Percentiles rank a stretch among this genome's conserved stretches.
Evolutionary conservation across 352 stramenopile species (phyloP).

Genomic region (Labyrinthula sp.): DNA sequence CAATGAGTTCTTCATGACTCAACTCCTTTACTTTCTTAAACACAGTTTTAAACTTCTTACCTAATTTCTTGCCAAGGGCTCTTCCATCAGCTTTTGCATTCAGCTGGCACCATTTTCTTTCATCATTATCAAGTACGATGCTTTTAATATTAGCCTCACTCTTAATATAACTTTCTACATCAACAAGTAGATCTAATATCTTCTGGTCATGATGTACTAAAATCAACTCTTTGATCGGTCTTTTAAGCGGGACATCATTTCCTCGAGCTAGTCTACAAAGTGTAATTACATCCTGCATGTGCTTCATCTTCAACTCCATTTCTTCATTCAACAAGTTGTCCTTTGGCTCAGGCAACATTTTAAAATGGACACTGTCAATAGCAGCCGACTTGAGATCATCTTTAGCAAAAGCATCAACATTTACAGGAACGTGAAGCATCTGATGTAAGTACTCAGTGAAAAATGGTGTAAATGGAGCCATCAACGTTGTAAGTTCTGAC

Average conservation of each 20-base stretch:
- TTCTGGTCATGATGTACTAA: conserved; percentile 65
- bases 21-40: conserved; percentile 40
- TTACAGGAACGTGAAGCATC: conserved; percentile 57
- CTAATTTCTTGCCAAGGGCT: conserved; percentile 74
- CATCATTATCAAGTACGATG: conserved; percentile 61
- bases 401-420: too few species aligned
- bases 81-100: conserved; percentile 66
- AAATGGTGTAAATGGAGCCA: conserved; percentile 98
- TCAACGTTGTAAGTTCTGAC: conserved; percentile 67
- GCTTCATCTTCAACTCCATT: conserved; percentile 74
- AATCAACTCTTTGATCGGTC: conserved; percentile 81
- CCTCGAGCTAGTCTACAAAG: conserved; percentile 80
- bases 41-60: conserved; percentile 82
- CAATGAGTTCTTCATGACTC: conserved; percentile 42
- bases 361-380: conserved; percentile 60
- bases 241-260: conserved; percentile 85
- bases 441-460: conserved; percentile 99
- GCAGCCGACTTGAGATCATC: neutral
- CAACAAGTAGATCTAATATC: conserved; percentile 48
- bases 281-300: conserved; percentile 83
- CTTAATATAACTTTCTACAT: conserved; percentile 74
- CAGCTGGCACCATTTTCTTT: conserved; percentile 67
- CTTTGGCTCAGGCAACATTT: conserved; percentile 78
- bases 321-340: conserved; percentile 59
- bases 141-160: conserved; percentile 80